Evolutionary conservation across 352 stramenopile genomes (phyloP), one percentile per base, ranked within the genome.

Genomic region (Thraustochytrium sp.): DNA sequence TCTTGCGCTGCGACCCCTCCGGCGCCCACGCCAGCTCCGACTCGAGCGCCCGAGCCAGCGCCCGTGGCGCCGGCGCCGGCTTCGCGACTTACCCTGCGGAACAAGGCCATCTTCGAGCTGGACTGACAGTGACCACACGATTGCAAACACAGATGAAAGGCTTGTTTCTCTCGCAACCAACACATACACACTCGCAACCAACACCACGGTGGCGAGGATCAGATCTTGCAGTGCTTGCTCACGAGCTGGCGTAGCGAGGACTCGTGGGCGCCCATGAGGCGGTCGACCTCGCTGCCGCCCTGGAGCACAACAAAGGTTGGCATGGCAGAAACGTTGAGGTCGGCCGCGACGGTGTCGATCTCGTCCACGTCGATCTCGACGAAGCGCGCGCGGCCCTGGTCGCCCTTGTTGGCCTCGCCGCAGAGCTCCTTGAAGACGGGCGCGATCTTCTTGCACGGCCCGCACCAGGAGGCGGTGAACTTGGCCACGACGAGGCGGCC

Each of bases 401-500:
- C 42, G 4, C 44, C 68, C 8, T 72, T n/a, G 54, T 63, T 80
- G 2, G 38, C 68, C 31, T 61, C 46, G 37, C 31, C 56, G 37
- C 74, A 74, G 29, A 96, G 85, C 63, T 94, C 91, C 65, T 94
- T 91, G 86, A 89, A 95, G 61, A 93, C 89, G 9, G 92, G 92
- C n/a, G 88, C 87, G 40, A 96, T 95, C 84, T 87, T 89, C 77
- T 93, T 92, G 84, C 92, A 96, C 26, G 92, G 92, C 4, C 90
- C 90, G 61, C 92, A 96, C 92, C 92, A 96, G 34, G 91, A 90
- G 2, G 92, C 92, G 21, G 91, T 93, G 85, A 95, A 96, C 38
- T 80, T 80, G 23, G 31, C 68, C 21, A 61, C 23, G 1, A 80
- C 23, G 1, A 5, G 9, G 48, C 46, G 68, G 26, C 34, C 51